phyloP scores from a whole-genome alignment of 2,329 filamentous ascomycete species.

The Botrytis aclada region DNA sequence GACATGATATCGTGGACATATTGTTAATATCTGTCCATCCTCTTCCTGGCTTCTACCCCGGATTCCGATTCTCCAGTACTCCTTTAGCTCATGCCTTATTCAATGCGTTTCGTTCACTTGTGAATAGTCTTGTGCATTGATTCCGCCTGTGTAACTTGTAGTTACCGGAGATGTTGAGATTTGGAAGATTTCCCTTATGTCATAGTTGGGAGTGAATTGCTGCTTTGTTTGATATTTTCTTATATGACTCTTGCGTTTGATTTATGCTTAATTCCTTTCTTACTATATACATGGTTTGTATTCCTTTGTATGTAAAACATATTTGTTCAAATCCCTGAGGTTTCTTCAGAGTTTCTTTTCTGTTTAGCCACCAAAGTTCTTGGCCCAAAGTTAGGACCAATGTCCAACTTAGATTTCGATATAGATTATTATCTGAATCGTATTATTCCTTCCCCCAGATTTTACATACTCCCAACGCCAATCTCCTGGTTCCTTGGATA shows the following conservation, averaged over 20 bases:
- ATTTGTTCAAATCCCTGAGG: not conserved
- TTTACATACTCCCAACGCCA: constrained; percentile 60
- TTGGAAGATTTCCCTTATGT: constrained; percentile 7
- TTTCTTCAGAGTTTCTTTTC: not conserved
- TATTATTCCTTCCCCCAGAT: constrained; percentile 62
- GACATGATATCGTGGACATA: not conserved
- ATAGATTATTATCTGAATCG: constrained; percentile 75
- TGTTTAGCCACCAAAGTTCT: not conserved
- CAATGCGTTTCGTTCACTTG: not conserved
- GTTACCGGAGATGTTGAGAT: constrained; percentile 13
- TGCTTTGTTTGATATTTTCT: not conserved
- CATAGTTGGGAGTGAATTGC: not conserved
- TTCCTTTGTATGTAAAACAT: not conserved
- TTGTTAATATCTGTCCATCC: not conserved
- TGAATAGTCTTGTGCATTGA: constrained; percentile 3
- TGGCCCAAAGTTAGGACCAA: constrained; percentile 3
- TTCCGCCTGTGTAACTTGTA: not conserved
- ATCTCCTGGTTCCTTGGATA: constrained; percentile 69
- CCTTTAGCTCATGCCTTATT: not conserved
- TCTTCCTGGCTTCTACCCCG: not conserved
- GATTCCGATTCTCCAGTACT: not conserved
- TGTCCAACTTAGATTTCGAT: constrained; percentile 50
- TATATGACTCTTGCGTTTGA: not conserved
- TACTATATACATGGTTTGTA: not conserved
- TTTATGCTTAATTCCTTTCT: not conserved